phyloP scores from a whole-genome alignment of 495 filamentous ascomycete species.

The Hypomontagnella monticulosa region DNA sequence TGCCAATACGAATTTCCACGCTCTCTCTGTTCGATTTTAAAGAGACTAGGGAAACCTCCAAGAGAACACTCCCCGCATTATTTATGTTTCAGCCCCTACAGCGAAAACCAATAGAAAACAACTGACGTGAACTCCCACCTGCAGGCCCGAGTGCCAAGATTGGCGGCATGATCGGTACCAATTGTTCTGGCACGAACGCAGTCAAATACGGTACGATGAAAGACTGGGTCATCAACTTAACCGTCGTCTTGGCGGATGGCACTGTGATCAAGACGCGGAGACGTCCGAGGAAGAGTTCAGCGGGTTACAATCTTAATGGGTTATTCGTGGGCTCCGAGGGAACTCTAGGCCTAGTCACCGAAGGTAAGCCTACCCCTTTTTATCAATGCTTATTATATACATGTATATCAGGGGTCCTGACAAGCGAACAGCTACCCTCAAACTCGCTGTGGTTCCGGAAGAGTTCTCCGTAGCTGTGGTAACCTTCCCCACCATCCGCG shows the following conservation, averaged over 20 bases:
- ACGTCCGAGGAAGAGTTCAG: constrained; percentile 79
- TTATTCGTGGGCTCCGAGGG: constrained; percentile 83
- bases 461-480: constrained; percentile 79
- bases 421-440: constrained; percentile 65
- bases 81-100: not conserved
- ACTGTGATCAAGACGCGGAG: constrained; percentile 80
- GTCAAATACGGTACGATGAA: constrained; percentile 87
- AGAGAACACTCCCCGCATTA: not conserved
- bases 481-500: constrained; percentile 75
- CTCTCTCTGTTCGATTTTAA: constrained; percentile 16
- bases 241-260: constrained; percentile 81
- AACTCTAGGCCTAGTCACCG: constrained; percentile 80
- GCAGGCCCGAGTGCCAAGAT: constrained; percentile 70
- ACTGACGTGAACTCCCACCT: constrained; percentile 29
- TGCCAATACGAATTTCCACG: constrained; percentile 36
- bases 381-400: not conserved
- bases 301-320: constrained; percentile 81
- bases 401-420: not conserved
- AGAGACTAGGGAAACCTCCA: not conserved
- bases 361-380: constrained; percentile 46
- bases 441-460: constrained; percentile 77
- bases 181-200: constrained; percentile 83
- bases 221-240: constrained; percentile 85
- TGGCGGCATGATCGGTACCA: constrained; percentile 81
- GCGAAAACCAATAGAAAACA: not conserved